phyloP scores from a whole-genome alignment of 257 asterid species.

The Solanum tacnaense region DNA sequence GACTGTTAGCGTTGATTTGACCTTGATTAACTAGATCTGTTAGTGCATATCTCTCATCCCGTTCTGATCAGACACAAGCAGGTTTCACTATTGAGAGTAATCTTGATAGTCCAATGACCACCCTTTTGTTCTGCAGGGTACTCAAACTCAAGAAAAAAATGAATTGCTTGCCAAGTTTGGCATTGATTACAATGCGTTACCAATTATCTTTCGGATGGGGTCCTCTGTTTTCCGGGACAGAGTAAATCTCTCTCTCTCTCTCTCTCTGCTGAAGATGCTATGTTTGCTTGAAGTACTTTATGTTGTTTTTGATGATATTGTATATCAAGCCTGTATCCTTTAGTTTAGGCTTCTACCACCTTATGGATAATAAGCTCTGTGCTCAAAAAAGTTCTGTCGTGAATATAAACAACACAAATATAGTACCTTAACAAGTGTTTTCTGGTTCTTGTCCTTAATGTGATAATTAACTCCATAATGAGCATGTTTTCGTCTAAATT shows the following conservation, averaged over 20 bases:
- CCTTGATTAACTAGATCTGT: neutral
- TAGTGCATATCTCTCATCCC: neutral
- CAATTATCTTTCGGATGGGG: conserved; percentile 63
- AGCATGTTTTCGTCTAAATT: neutral
- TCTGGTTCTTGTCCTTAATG: neutral
- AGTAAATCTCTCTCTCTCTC: conserved; percentile 20
- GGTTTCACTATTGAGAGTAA: neutral
- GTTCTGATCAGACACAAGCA: neutral
- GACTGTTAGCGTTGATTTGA: neutral
- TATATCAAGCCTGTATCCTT: neutral
- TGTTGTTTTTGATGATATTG: neutral
- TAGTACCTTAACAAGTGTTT: neutral
- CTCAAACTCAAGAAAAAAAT: conserved; percentile 73
- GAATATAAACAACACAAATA: neutral
- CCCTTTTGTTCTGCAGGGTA: conserved; percentile 45
- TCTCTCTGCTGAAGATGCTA: neutral
- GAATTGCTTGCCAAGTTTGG: conserved; percentile 44
- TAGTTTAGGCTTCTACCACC: neutral
- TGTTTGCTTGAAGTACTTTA: neutral
- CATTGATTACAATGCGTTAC: conserved; percentile 40
- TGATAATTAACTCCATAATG: neutral
- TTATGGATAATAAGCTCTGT: neutral
- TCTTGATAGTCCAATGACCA: neutral
- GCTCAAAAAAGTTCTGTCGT: neutral
- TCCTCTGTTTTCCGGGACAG: conserved; percentile 68